Conservation (phyloP, 495 filamentous ascomycete species). For the Podospora pseudopauciseta region DNA sequence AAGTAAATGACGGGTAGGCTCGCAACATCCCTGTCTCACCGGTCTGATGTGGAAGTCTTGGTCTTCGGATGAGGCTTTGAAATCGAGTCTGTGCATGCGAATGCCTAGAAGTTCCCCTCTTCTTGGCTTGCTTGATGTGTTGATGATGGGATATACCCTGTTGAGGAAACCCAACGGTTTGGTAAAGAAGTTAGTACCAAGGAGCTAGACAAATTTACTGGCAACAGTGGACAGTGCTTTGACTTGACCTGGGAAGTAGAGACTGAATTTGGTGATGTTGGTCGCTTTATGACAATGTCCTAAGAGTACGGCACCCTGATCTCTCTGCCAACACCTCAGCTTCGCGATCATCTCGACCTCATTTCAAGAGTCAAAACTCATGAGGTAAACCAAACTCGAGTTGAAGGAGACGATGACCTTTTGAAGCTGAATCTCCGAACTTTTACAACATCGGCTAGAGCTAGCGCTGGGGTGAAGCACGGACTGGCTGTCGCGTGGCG, state of each 20-base stretch:
- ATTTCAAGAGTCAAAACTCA: not conserved
- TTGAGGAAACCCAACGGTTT: not conserved
- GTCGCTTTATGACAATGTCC: too few species aligned
- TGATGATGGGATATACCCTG: not conserved
- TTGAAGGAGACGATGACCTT: not conserved
- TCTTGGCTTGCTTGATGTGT: not conserved
- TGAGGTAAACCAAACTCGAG: not conserved
- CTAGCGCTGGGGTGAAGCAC: not conserved
- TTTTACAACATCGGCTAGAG: not conserved
- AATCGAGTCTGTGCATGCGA: not conserved
- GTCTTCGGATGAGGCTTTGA: not conserved
- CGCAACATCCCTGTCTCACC: not conserved
- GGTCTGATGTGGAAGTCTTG: not conserved
- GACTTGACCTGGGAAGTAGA: too few species aligned
- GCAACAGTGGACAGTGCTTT: too few species aligned
- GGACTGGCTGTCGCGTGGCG: not conserved
- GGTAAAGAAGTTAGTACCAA: not conserved
- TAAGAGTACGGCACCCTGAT: not conserved
- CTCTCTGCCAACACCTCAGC: not conserved
- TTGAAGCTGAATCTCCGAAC: not conserved
- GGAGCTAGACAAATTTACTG: not conserved
- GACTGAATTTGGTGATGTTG: too few species aligned
- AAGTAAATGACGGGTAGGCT: not conserved
- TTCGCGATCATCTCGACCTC: not conserved
- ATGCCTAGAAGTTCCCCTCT: not conserved